A percentile compares a stretch with the other conserved stretches of the same genome.
Conservation (phyloP, 2,329 filamentous ascomycete genomes). For the Chaetothyriales sp. region DNA sequence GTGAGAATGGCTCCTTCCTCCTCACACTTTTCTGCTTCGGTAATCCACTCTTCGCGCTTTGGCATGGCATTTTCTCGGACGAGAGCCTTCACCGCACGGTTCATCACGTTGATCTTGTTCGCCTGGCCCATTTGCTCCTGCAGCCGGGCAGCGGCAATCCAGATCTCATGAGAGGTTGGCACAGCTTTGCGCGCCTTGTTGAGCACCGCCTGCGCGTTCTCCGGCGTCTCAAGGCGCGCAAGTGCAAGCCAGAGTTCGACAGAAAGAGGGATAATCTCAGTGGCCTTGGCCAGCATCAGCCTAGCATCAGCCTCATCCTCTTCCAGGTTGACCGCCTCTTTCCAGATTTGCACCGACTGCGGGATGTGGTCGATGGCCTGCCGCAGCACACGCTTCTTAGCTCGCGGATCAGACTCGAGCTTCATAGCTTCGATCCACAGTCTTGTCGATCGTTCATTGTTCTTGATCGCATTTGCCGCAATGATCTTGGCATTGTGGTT, state of each 20-base stretch:
- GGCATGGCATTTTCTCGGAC: conserved; percentile 91
- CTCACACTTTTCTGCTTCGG: conserved; percentile 87
- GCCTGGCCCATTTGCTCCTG: conserved; percentile 80
- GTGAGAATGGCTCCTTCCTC: conserved; percentile 78
- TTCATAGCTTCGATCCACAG: conserved; percentile 95
- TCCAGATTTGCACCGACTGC: conserved; percentile 94
- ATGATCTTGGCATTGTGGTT: conserved; percentile 90
- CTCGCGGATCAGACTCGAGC: conserved; percentile 64
- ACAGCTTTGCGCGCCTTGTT: conserved; percentile 91
- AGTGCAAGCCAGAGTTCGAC: conserved; percentile 92
- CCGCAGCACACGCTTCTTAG: conserved; percentile 84
- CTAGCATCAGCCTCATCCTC: conserved; percentile 79
- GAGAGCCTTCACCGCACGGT: conserved; percentile 75
- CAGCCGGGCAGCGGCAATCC: conserved; percentile 84
- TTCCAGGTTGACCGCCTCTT: conserved; percentile 88
- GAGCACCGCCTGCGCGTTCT: conserved; percentile 86
- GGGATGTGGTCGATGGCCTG: conserved; percentile 87
- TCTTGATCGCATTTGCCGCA: conserved; percentile 80
- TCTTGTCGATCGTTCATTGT: conserved; percentile 74
- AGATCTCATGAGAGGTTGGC: conserved; percentile 86
- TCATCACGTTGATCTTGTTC: conserved; percentile 80
- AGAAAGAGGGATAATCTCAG: conserved; percentile 84
- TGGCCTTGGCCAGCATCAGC: conserved; percentile 82
- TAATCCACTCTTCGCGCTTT: conserved; percentile 93
- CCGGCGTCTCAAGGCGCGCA: conserved; percentile 73